A percentile compares a stretch with the other conserved stretches of the same genome.
Evolutionary conservation across 2,329 filamentous ascomycete species (phyloP).

Genomic region (Xylariaceae sp.): DNA sequence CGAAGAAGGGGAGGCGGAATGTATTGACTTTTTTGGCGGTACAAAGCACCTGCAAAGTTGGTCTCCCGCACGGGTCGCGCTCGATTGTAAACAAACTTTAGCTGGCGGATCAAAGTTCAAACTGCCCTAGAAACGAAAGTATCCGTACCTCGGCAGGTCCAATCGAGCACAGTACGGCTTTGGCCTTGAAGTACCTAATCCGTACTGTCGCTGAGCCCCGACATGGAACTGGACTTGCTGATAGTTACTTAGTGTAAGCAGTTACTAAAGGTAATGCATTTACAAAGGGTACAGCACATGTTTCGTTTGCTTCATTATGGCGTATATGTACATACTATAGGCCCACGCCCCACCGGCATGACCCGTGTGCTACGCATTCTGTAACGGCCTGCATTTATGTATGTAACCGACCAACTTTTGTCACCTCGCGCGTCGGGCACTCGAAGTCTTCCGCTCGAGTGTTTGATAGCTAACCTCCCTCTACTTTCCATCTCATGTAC

Average conservation of each 20-base stretch:
- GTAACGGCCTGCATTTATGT: background rate
- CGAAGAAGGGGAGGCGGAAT: background rate
- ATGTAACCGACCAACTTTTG: background rate
- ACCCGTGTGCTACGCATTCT: background rate
- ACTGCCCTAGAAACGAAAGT: too few relatives aligned
- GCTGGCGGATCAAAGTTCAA: too few relatives aligned
- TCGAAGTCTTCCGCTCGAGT: background rate
- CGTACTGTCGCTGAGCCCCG: background rate
- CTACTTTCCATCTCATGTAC: background rate
- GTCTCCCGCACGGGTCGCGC: slow-evolving; percentile 1
- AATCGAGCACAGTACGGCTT: background rate
- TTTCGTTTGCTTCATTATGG: too few relatives aligned
- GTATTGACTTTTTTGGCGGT: background rate
- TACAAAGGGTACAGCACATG: background rate
- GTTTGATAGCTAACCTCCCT: background rate
- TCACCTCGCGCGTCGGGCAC: background rate
- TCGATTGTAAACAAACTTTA: slow-evolving; percentile 8
- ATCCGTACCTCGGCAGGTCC: background rate
- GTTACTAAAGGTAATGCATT: background rate
- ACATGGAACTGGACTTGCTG: background rate
- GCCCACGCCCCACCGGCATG: background rate
- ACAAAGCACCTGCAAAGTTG: background rate
- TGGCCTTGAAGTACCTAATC: too few relatives aligned
- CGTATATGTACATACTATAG: too few relatives aligned
- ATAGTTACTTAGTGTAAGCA: background rate